Base-by-base conservation (phyloP, 331 rosid genomes). In the Rhamnella rubrinervis region DNA sequence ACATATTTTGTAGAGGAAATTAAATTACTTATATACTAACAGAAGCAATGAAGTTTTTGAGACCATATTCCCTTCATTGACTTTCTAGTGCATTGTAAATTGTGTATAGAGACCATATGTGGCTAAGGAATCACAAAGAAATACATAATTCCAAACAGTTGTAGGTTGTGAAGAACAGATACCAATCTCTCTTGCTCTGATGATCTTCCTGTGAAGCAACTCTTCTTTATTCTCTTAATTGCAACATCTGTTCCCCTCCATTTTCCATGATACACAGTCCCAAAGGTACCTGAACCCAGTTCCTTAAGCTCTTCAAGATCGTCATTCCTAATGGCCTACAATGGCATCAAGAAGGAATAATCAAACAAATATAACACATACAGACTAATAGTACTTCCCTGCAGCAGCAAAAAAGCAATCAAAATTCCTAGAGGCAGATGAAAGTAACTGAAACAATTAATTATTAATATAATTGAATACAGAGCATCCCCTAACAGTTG, bases 171-270 rank as follows among this genome's bases (percentile, higher is more conserved):
- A 71, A 51, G 73, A 76, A 58, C 44, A 38, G 19, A 66, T 88
- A 91, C 98, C 92, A 93, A 80, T 86, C 96, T 93, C 82, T 93
- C 97, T 89, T 87, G 95, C 85, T 93, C 98, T 59, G 98, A 93
- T 25, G 96, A 85, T 73, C 97, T 88, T 51, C 96, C 91, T 2
- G 87, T 85, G 66, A 91, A 91, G 82, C 96, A 88, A 81, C 89
- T 87, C 85, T 91, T 91, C 86, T 91, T 91, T 76, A 91, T 88
- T 79, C 97, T 85, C 80, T 91, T 91, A 53, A 91, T 91, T 59
- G 97, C 96, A 73, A 91, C 97, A 80, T 91, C 97, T 4, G 93
- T 80, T 65, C 97, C 97, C 74, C 96, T 79, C 97, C 97, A 91
- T 74, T 87, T 91, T 60, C 97, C 97, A 71, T 91, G 97, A 80